Evolutionary conservation across 768 basidiomycete genomes (phyloP), one percentile per base, ranked within the genome.

Genomic region (Amanita rimosa): DNA sequence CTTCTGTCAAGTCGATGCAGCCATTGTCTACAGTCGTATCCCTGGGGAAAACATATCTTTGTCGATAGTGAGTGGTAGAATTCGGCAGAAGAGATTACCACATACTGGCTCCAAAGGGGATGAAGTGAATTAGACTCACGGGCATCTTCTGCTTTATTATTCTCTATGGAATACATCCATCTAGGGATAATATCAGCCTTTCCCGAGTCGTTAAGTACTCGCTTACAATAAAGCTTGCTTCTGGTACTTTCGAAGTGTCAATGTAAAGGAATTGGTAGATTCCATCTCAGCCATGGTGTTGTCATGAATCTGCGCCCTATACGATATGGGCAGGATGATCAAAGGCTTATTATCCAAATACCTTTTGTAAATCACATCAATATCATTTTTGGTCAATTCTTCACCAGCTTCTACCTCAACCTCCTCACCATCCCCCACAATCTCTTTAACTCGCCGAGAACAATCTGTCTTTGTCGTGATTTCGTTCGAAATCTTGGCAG

Each of bases 71-170:
- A 38, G 46, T 17, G 26, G 17, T 27, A 6, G 36, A 22, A 27
- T 35, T 21, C 48, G 6, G 37, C 13, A 21, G 9, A 48, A 41
- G 7, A 45, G 48, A 49, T 37, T 16, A 51, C 4, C 7, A 66
- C 80, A 58, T 60, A 97, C 91, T 90, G 79, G 68, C 84, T 84
- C 94, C 94, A 98, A 6, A 98, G 64, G 2, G 95, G 95, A 62
- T 98, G 91, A 76, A 97, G 82, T 4, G 85, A 86, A 13, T 61
- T 69, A 11, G 75, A 75, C 59, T 82, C 75, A 47, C 85, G 74
- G 55, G 79, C 86, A 48, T 84, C 79, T 53, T 84, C 80, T 53
- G 72, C 70, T 16, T 79, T 72, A 3, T 86, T 87, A 2, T 73
- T 76, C 65, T 98, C 95, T 33, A 27, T 46, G 17, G 47, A 43